These are phyloP conservation scores for Geranium rotundifolium DNA, from an alignment of 345 rosid species.

Conservation along the genomic window DNA sequence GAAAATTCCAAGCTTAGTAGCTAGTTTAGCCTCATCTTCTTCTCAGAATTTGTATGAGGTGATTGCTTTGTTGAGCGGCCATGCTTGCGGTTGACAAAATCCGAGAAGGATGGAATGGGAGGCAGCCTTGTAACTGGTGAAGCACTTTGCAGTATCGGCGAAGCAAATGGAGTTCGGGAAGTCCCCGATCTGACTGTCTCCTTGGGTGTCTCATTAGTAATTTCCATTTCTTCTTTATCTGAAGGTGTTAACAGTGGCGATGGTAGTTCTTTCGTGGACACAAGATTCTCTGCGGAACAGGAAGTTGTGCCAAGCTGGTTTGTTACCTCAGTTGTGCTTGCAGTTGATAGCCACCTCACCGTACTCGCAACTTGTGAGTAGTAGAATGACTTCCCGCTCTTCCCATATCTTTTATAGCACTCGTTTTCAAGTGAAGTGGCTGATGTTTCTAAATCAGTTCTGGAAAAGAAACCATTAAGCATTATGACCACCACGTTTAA, in stretches of 20 bases:
- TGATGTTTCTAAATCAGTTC: conserved; percentile 41
- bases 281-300: conserved; percentile 10
- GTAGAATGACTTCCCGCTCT: conserved; percentile 76
- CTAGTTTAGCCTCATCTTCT: conserved; percentile 48
- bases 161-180: not conserved
- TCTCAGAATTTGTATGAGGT: conserved; percentile 27
- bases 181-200: conserved; percentile 12
- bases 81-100: conserved; percentile 45
- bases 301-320: conserved; percentile 21
- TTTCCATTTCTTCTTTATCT: conserved; percentile 10
- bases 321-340: conserved; percentile 31
- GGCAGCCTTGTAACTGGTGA: conserved; percentile 28
- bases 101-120: conserved; percentile 61
- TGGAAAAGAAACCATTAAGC: conserved; percentile 19
- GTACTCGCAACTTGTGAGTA: conserved; percentile 77
- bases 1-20: not conserved
- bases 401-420: conserved; percentile 68
- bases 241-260: conserved; percentile 8
- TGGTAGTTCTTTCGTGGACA: conserved; percentile 12
- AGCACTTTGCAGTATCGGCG: conserved; percentile 6
- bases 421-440: conserved; percentile 61
- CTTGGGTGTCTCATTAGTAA: conserved; percentile 6
- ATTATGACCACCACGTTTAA: not conserved
- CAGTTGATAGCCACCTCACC: conserved; percentile 59
- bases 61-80: conserved; percentile 18